Evolutionary conservation across 2,329 filamentous ascomycete genomes (phyloP).

Genomic region (Paecilomyces variotii): DNA sequence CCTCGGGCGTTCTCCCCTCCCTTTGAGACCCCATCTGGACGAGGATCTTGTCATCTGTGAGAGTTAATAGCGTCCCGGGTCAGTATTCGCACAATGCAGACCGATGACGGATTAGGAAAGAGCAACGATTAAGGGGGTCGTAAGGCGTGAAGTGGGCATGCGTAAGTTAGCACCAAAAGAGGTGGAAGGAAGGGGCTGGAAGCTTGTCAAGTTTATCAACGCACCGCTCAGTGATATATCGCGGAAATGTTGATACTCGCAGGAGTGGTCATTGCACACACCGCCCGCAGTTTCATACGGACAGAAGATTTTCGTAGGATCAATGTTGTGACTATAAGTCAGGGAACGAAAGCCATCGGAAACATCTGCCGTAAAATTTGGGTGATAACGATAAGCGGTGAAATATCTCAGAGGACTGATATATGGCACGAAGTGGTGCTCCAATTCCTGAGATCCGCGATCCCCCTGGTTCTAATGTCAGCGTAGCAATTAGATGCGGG

Average conservation of each 20-base stretch:
- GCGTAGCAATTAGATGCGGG: constrained; percentile 11
- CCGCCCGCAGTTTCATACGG: constrained; percentile 63
- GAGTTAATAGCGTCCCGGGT: constrained; percentile 32
- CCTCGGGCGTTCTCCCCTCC: constrained; percentile 38
- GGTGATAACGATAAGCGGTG: constrained; percentile 84
- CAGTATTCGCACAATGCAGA: constrained; percentile 28
- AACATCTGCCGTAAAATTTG: constrained; percentile 61
- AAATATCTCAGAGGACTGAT: constrained; percentile 75
- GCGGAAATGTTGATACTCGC: constrained; percentile 72
- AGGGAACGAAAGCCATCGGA: constrained; percentile 74
- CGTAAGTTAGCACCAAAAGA: background rate
- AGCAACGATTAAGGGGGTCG: constrained; percentile 2
- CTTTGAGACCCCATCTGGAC: constrained; percentile 41
- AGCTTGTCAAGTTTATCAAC: constrained; percentile 38
- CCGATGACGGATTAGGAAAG: constrained; percentile 1
- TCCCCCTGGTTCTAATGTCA: constrained; percentile 22
- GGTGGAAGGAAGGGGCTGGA: constrained; percentile 11
- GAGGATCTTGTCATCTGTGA: constrained; percentile 44
- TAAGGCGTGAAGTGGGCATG: background rate
- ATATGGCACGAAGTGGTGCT: constrained; percentile 55
- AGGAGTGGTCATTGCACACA: constrained; percentile 65
- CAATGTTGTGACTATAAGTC: constrained; percentile 89
- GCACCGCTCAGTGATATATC: constrained; percentile 66
- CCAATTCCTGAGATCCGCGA: constrained; percentile 9
- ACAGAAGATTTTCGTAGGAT: constrained; percentile 66